Evolutionary conservation across 371 early-diverging fungal species (phyloP), one percentile per base, ranked within the genome.

Genomic region (Apophysomyces elegans): DNA sequence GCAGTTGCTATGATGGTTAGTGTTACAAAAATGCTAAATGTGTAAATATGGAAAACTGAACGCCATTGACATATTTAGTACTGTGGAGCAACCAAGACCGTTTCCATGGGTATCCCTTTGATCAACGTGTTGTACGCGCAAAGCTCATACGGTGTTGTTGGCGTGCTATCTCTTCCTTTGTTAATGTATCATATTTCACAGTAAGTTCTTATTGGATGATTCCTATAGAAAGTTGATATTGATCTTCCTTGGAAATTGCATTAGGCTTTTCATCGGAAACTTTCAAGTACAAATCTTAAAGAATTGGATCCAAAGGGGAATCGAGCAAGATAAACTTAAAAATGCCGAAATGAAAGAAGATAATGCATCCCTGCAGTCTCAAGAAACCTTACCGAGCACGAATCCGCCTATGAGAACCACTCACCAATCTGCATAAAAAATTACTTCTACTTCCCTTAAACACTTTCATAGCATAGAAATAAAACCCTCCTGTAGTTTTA

Each of bases 131-230:
- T 92, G 47, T 92, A 89, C 66, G 58, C 69, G 5, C 64, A 70
- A 26, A 73, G 64, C 16, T 71, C 81, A 43, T 72, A 72, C 36
- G 83, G 79, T 47, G 58, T 80, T 36, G 81, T 88, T 7, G 93
- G 91, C 13, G 76, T 91, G 7, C 66, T 89, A 38, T 81, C 87
- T 0, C 74, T 89, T 0, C 93, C 93, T 1, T 68, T 91, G n/a
- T 67, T 92, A 43, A 78, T 91, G 74, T 92, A 92, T 66, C 91
- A 91, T 66, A 88, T 90, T 45, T 85, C 80, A 54, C 92, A 92
- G 74, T 79, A 90, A 66, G 84, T 87, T 43, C 1, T 21, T 45
- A 6, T 12, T 13, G 13, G 13, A 5, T 45, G 6, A n/a, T 7
- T 45, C n/a, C 16, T 14, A n/a, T 45, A n/a, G 5, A 12, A n/a